Evolutionary conservation across 73 alveolate species (phyloP), one percentile per base, ranked within the genome.

Genomic region (Blepharisma japonicum): DNA sequence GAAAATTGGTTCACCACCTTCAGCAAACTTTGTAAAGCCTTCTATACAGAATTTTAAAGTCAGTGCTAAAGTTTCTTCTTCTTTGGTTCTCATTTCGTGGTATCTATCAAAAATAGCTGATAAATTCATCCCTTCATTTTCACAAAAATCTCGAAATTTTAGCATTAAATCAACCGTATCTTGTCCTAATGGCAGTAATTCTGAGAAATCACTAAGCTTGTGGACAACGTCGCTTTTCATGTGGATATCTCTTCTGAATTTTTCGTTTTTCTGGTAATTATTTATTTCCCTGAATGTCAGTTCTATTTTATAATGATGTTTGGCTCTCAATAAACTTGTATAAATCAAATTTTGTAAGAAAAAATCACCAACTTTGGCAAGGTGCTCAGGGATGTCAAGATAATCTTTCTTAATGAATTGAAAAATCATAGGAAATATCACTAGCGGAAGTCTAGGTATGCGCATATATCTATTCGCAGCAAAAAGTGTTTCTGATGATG

Each of bases 241-340:
- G 18, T 25, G 14, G 49, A 61, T 8, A 1, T 61, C 23, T 61
- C 74, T n/a, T 61, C 74, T 14, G 4, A 61, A 61, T 25, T 61
- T 61, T 25, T 61, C 74, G 23, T 61, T 61, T 61, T 61, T 61
- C 74, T 61, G 74, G 46, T 14, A 61, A 61, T 61, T 61, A 39
- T 61, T 61, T n/a, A 61, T 61, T 61, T 61, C 74, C 2, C 74
- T n/a, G 46, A 14, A 14, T 1, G 74, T 61, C 46, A 61, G 46
- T 39, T 61, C 74, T 8, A 61, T 61, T 61, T 61, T 61, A 25
- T 14, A 61, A 61, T 61, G 74, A 61, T 61, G 74, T 39, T 61
- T 61, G 18, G 74, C 74, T 39, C 74, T 61, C 2, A 61, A 14
- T 39, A 61, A 61, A 61, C 47, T 14, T 0, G 74, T 61, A 39